Evolutionary conservation across 139 green algal species (phyloP).

Genomic region (Volvox reticuliferus): DNA sequence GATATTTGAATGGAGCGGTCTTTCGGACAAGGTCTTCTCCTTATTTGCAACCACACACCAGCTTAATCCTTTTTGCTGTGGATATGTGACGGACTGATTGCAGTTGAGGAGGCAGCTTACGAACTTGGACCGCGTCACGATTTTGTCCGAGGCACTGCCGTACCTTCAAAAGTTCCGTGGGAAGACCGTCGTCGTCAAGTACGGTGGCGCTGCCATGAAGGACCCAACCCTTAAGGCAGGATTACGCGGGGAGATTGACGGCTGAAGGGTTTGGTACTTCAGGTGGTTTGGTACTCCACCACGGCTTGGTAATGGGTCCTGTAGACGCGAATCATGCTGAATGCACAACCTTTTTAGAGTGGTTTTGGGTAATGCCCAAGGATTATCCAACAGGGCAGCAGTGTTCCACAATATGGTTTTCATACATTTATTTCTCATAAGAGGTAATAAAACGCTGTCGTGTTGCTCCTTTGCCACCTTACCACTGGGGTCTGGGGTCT

Average conservation of each 20-base stretch:
- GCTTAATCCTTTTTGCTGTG: not conserved
- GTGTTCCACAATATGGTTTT: too few relatives aligned
- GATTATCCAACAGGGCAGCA: too few relatives aligned
- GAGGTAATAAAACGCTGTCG: too few relatives aligned
- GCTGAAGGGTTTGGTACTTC: not conserved
- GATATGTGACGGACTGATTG: not conserved
- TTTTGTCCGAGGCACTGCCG: conserved; percentile 96
- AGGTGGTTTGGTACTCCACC: too few relatives aligned
- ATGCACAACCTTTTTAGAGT: too few relatives aligned
- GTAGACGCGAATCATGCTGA: not conserved
- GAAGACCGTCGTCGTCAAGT: conserved; percentile 99
- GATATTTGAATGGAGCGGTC: not conserved
- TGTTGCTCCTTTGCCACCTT: too few relatives aligned
- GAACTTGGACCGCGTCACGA: conserved; percentile 83
- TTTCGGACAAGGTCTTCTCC: not conserved
- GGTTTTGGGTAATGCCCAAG: too few relatives aligned
- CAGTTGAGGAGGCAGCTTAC: conserved; percentile 54
- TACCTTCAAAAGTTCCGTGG: conserved; percentile 94
- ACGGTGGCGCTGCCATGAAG: conserved; percentile 99
- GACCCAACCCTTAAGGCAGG: conserved; percentile 90
- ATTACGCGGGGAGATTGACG: not conserved
- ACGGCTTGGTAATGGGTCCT: not conserved
- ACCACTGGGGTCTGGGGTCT: not conserved
- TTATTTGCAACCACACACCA: not conserved
- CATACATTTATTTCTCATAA: too few relatives aligned